Evolutionary conservation across 2,329 filamentous ascomycete genomes (phyloP), one percentile per base, ranked within the genome.

Genomic region (Ophiocordyceps sinensis): DNA sequence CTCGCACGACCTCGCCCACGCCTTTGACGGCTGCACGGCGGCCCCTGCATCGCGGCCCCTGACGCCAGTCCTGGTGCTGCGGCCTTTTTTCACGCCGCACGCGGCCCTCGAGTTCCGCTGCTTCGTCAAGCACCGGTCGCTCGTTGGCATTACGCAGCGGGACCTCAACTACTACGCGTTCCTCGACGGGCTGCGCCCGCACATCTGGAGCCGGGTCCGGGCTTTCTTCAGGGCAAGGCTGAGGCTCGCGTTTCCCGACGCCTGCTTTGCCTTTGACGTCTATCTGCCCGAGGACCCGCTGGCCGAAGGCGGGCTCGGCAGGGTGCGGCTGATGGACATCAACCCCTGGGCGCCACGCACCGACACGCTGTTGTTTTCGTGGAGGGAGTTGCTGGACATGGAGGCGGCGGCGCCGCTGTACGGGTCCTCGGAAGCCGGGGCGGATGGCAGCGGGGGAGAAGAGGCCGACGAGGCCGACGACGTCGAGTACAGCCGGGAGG

Each of bases 261-360:
- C 75, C 3, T 82, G 77, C 58, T 96, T 94, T 51, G 75, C 78
- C 0, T 94, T 98, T 53, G 91, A 98, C 56, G 81, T 95, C 36
- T 96, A 98, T 55, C 73, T 98, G 2, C 88, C 89, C 1, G 75
- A 80, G 47, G 73, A 52, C 66, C 73, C 53, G 60, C 47, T 60
- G 14, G 59, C 79, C 13, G 58, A 64, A 23, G 69, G 70, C 26
- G 67, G 82, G 1, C 73, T 93, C 42, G 77, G 85, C 38, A 72
- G 76, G 38, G 84, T 93, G 2, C 83, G 87, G 65, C 67, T 98
- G 11, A 81, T 98, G 38, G 91, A 98, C 56, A 83, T 98, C 54
- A 96, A 96, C 54, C 86, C 91, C 0, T 98, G 89, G 85, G 89
- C 89, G 1, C 75, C 78, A 35, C 71, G 85, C 45, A 98, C 91